Evolutionary conservation across 1,139 yeast genomes (phyloP), one percentile per base, ranked within the genome.

Genomic region (Pichia kudriavzevii): DNA sequence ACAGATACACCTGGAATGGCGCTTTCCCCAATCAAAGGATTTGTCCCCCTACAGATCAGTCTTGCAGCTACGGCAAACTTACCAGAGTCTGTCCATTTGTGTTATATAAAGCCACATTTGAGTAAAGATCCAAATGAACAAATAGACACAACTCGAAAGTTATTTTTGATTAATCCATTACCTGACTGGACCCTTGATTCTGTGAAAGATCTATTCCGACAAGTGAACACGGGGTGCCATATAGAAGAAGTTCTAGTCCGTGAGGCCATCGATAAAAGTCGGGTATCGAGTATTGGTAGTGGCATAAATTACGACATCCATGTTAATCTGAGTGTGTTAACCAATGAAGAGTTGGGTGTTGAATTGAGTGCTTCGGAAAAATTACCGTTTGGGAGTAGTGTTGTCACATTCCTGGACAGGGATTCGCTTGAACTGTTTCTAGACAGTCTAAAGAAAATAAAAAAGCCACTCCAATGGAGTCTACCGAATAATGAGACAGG

Each of bases 141-240:
- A 12, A 47, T 42, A 34, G 39, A 51, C n/a, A 49, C 49, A 19
- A 45, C 54, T 4, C 39, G 79, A 33, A 67, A 81, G 10, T 59
- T 88, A 13, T 88, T 87, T 57, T 56, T 80, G n/a, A 75, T 79
- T 41, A 87, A 87, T 52, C 61, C 85, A 31, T 95, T 96, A 3
- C 62, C 79, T 20, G 68, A 70, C 41, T 67, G 87, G 9, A 66
- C 68, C 24, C 52, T 71, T 12, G 63, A 67, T 23, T 63, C 66
- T 19, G 55, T 85, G 29, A 79, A 75, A 53, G 65, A 64, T 39
- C 67, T 75, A 34, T 74, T 85, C 49, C 73, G 71, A 41, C 61
- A 67, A 6, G 67, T 79, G 14, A 80, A 76, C 51, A 72, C 64
- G 37, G 80, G 73, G 29, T 27, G 39, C n/a, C 34, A 32, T 30